These are phyloP conservation scores for Aureobasidium sp. DNA, from an alignment of 2,329 filamentous ascomycete species.

Conservation along the genomic window DNA sequence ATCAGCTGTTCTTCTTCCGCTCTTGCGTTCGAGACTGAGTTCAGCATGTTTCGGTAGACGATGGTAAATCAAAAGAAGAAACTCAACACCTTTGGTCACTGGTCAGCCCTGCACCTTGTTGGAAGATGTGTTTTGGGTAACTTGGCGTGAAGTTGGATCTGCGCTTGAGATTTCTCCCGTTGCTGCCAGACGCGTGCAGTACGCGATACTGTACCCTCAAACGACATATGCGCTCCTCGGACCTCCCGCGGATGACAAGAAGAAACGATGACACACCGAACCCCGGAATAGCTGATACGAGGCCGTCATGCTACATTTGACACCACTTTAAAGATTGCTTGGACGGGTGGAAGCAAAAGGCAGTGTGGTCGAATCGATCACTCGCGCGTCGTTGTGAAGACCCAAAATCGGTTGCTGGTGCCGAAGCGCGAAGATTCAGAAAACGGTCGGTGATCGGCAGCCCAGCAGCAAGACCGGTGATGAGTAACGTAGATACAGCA, in stretches of 20 bases:
- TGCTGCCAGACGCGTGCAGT: neutral
- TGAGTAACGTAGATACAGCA: slow-evolving; percentile 3
- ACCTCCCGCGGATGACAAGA: neutral
- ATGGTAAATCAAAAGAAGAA: no score
- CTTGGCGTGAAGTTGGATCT: no score
- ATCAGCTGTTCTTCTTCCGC: neutral
- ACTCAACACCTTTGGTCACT: no score
- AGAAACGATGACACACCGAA: neutral
- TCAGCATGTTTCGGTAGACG: neutral
- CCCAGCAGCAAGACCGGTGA: neutral
- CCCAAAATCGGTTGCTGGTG: neutral
- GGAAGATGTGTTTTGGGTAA: no score
- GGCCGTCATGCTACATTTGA: no score
- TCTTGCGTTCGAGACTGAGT: neutral
- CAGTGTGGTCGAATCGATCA: no score
- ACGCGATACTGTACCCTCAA: neutral
- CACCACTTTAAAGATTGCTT: no score
- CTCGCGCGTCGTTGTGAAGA: neutral
- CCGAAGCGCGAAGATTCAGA: neutral
- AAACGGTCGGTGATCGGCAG: neutral
- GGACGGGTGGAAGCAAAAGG: neutral
- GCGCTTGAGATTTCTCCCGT: no score
- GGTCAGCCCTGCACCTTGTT: no score
- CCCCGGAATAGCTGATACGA: no score
- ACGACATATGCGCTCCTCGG: neutral